These are phyloP conservation scores for Chlorella sp. DNA, from an alignment of 139 green algal species.

Conservation along the genomic window DNA sequence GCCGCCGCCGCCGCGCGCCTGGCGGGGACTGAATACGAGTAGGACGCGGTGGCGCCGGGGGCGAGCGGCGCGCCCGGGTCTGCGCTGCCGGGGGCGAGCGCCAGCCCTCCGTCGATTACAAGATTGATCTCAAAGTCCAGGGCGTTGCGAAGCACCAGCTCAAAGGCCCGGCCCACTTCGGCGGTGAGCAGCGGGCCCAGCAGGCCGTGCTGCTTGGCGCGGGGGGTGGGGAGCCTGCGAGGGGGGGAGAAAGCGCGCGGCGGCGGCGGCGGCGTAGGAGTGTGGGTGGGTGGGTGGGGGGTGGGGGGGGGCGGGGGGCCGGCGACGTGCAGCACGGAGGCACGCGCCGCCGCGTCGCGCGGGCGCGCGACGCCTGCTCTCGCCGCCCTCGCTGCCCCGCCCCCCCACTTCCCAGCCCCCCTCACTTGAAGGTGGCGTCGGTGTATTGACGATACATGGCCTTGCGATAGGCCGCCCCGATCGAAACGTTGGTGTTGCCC, in stretches of 20 bases:
- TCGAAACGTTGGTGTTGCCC: constrained; percentile 8
- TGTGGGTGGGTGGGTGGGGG: no score
- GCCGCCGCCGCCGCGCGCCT: constrained; percentile 8
- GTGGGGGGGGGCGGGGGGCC: no score
- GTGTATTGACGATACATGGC: constrained; percentile 52
- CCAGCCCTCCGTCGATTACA: constrained; percentile 37
- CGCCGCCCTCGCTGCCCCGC: no score
- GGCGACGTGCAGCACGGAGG: no score
- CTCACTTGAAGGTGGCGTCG: constrained; percentile 45
- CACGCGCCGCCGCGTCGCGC: no score
- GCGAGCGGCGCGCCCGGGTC: constrained; percentile 23
- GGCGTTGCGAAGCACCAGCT: constrained; percentile 38
- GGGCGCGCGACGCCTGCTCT: no score
- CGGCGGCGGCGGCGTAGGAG: no score
- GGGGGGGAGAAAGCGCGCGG: no score
- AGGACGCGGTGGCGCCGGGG: constrained; percentile 8
- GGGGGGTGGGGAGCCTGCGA: not conserved
- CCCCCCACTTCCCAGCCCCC: no score
- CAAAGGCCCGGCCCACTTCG: constrained; percentile 34
- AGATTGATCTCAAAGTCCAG: constrained; percentile 45
- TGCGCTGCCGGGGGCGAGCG: constrained; percentile 15
- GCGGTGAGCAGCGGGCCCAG: constrained; percentile 30
- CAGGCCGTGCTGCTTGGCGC: constrained; percentile 25
- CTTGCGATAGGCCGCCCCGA: constrained; percentile 45
- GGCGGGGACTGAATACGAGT: constrained; percentile 45